These are phyloP conservation scores for Pseudocercospora fijiensis DNA, from an alignment of 2,329 filamentous ascomycete species.

Conservation along the genomic window DNA sequence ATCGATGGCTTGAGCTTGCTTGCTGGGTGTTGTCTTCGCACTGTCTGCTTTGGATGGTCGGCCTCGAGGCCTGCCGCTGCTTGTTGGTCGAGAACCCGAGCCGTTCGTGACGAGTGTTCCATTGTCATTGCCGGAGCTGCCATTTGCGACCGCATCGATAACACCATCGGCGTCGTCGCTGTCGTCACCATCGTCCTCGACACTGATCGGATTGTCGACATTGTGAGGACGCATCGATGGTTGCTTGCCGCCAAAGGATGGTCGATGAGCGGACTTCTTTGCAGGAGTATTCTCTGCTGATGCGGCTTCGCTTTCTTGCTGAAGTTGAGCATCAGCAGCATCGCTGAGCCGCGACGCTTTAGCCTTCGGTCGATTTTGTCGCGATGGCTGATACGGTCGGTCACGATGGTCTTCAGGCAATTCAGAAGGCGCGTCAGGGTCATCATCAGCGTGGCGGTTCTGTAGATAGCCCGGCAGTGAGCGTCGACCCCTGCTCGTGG, in stretches of 20 bases:
- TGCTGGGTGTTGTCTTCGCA: neutral
- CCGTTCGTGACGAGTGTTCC: conserved; percentile 4
- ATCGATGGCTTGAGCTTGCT: conserved; percentile 5
- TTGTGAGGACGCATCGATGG: conserved; percentile 36
- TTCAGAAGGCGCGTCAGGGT: conserved; percentile 44
- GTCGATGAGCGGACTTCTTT: conserved; percentile 5
- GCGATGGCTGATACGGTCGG: conserved; percentile 22
- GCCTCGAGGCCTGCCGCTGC: conserved; percentile 16
- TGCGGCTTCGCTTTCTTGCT: conserved; percentile 17
- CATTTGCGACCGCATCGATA: conserved; percentile 52
- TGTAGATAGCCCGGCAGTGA: conserved; percentile 43
- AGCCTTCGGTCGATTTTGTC: conserved; percentile 6
- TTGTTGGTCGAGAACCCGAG: neutral
- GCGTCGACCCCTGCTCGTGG: conserved; percentile 20
- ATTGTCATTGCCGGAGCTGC: conserved; percentile 8
- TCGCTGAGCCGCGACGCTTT: conserved; percentile 8
- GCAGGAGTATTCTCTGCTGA: conserved; percentile 7
- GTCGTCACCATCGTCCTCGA: conserved; percentile 34
- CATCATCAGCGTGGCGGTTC: conserved; percentile 42
- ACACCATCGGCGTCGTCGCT: conserved; percentile 22
- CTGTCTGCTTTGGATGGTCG: conserved; percentile 14
- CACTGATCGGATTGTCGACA: conserved; percentile 35
- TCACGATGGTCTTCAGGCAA: conserved; percentile 46
- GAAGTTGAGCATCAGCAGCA: conserved; percentile 17
- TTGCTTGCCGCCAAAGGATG: conserved; percentile 33